Base-by-base conservation (phyloP, 306 rosid genomes). In the Castanea mollissima region DNA sequence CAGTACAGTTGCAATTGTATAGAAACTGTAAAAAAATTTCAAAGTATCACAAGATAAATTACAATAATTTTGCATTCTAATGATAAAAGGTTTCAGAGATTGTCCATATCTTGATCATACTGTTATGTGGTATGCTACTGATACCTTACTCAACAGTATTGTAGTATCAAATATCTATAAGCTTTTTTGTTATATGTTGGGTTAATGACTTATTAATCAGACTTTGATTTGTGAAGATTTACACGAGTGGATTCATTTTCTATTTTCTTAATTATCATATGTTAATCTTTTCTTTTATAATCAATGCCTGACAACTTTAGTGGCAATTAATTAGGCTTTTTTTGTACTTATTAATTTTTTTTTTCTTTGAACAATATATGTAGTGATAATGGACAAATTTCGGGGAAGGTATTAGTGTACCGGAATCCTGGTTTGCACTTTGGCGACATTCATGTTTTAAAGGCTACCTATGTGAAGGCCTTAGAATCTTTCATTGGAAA, bases 381-480 rank as follows among this genome's bases (percentile, higher is more conserved):
- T 55, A 92, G 97, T 72, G 89, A 89, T 32, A 84, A 84, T 65
- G 93, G 93, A 29, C 98, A 83, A 44, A 79, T 94, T 77, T 80
- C 87, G 0, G 98, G 97, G 38, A 76, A 87, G 76, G 97, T 94
- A 15, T 71, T 94, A 54, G 97, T 94, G 38, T 92, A 94, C 75
- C 82, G 92, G 60, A 85, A 94, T 84, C 98, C 97, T 16, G 97
- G 97, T 41, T 60, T 87, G 74, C 98, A 94, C 84, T 89, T 92
- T 46, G 98, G 98, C 3, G 98, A 92, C 57, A 85, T 94, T 69
- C 97, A 94, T 74, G 74, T 83, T 52, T 63, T 91, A 67, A 83
- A 76, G 35, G 98, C 98, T 12, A 91, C 25, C 18, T 73, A 79
- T 65, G 88, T 92, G 54, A 60, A 79, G 52, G 81, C 76, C n/a